phyloP scores from a whole-genome alignment of 192 early-diverging fungal genomes.

The Coemansia sp. region DNA sequence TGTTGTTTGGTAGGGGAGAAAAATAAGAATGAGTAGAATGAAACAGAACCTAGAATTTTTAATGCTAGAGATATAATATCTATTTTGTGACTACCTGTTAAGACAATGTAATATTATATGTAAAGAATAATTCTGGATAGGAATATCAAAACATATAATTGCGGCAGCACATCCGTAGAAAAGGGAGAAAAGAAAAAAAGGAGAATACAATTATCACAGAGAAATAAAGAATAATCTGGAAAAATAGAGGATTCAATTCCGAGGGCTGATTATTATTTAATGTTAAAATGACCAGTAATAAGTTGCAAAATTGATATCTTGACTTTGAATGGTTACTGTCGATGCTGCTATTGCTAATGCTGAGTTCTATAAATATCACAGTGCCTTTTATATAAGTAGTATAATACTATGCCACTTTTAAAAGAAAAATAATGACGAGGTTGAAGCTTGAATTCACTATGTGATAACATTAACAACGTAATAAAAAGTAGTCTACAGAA shows the following conservation, averaged over 20 bases:
- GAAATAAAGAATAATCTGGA: not conserved
- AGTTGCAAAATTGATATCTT: not conserved
- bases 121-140: not conserved
- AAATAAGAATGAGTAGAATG: not conserved
- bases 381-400: not conserved
- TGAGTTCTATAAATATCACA: not conserved
- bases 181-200: conserved; percentile 9
- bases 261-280: not conserved
- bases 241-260: not conserved
- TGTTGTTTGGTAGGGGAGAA: not conserved
- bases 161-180: not conserved
- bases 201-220: not conserved
- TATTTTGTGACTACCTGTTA: not conserved
- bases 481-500: no score
- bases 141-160: not conserved
- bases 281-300: conserved; percentile 9
- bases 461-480: no score
- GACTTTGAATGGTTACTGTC: not conserved
- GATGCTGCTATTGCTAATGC: not conserved
- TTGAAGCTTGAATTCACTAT: no score
- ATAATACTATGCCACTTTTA: not conserved
- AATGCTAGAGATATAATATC: no score
- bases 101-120: no score
- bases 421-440: no score
- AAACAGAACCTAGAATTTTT: no score